Evolutionary conservation across 306 rosid genomes (phyloP).

Genomic region (Inga laurina): DNA sequence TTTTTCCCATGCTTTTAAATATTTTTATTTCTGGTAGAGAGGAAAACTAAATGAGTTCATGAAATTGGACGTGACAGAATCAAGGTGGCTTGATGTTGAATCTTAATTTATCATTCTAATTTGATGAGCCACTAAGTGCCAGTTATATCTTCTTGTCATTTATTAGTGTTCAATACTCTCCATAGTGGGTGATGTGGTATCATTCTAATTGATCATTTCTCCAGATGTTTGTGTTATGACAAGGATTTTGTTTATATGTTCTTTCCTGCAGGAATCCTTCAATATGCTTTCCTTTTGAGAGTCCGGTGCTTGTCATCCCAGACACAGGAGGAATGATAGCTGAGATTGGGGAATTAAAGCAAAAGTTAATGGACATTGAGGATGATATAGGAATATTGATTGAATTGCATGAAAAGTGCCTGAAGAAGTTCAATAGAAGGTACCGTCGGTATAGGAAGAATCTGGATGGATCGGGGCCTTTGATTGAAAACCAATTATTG

Average conservation of each 20-base stretch:
- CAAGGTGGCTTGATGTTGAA: background rate
- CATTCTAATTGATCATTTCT: background rate
- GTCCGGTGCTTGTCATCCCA: background rate
- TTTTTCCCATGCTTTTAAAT: background rate
- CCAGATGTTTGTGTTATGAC: background rate
- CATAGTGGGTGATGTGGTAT: no score
- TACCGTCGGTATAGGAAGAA: background rate
- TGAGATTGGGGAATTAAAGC: constrained; percentile 26
- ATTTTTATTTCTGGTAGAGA: background rate
- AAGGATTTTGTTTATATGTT: constrained; percentile 14
- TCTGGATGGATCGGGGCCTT: constrained; percentile 6
- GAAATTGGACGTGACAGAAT: background rate
- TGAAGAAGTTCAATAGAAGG: constrained; percentile 20
- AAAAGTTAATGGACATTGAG: background rate
- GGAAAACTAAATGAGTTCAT: background rate
- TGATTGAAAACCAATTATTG: background rate
- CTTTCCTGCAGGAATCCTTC: constrained; percentile 44
- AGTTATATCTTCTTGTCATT: background rate
- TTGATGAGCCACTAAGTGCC: background rate
- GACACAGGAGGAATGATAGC: constrained; percentile 4
- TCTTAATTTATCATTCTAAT: background rate
- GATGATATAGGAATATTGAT: background rate
- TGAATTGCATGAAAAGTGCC: background rate
- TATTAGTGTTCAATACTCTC: background rate
- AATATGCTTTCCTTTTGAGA: constrained; percentile 40